Evolutionary conservation across 257 asterid species (phyloP).

Genomic region (Eucommia ulmoides): DNA sequence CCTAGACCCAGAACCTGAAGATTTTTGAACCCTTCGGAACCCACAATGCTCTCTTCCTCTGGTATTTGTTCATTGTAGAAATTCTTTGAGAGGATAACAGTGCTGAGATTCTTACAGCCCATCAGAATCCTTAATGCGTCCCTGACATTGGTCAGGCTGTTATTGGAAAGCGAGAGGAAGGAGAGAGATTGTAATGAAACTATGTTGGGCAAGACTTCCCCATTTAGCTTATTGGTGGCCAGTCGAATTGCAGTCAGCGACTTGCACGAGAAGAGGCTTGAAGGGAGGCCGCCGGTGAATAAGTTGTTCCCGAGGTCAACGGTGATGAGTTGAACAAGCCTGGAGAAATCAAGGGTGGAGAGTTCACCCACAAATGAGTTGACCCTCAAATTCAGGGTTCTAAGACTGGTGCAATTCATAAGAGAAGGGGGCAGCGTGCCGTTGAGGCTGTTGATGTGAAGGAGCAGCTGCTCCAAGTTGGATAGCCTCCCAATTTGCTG

Average conservation of each 20-base stretch:
- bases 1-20: conserved; percentile 65
- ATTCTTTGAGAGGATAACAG: conserved; percentile 56
- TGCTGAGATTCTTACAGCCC: conserved; percentile 63
- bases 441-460: conserved; percentile 56
- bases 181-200: conserved; percentile 50
- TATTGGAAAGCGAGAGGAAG: conserved; percentile 77
- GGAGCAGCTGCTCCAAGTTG: conserved; percentile 50
- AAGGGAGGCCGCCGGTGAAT: conserved; percentile 56
- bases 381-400: conserved; percentile 54
- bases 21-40: conserved; percentile 37
- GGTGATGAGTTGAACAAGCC: conserved; percentile 32
- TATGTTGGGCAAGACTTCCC: conserved; percentile 53
- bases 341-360: conserved; percentile 60
- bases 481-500: conserved; percentile 49
- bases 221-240: conserved; percentile 50
- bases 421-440: conserved; percentile 75
- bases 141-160: conserved; percentile 55
- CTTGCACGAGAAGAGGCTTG: conserved; percentile 60
- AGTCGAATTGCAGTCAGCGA: conserved; percentile 66
- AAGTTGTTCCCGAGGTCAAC: conserved; percentile 75
- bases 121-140: conserved; percentile 52
- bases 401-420: conserved; percentile 53
- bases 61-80: conserved; percentile 60
- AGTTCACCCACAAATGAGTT: conserved; percentile 68
- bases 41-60: conserved; percentile 25